A percentile compares a stretch with the other conserved stretches of the same genome.
phyloP scores from a whole-genome alignment of 2,329 filamentous ascomycete species.

The Nemania serpens region DNA sequence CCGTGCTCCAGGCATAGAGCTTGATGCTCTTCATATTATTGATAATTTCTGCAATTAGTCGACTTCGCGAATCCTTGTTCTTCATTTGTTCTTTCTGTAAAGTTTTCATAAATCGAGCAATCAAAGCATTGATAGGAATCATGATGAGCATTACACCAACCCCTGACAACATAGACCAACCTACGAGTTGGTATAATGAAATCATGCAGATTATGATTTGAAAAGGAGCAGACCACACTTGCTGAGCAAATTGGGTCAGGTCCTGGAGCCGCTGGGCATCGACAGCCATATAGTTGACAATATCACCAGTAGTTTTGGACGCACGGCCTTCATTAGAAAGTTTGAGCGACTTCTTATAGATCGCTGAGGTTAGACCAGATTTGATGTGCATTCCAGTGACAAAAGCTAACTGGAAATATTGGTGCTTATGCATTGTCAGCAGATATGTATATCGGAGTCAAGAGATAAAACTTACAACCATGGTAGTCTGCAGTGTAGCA shows the following conservation, averaged over 20 bases:
- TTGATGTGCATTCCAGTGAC: conserved; percentile 98
- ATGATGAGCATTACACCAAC: conserved; percentile 95
- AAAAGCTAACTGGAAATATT: conserved; percentile 96
- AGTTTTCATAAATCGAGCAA: conserved; percentile 90
- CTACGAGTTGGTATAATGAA: conserved; percentile 93
- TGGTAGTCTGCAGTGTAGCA: conserved; percentile 83
- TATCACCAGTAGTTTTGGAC: conserved; percentile 90
- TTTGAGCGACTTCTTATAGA: conserved; percentile 88
- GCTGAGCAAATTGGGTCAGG: conserved; percentile 91
- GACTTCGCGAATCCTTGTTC: conserved; percentile 93
- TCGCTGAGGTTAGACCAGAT: conserved; percentile 83
- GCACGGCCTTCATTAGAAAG: conserved; percentile 92
- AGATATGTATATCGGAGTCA: neutral
- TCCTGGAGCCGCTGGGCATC: conserved; percentile 95
- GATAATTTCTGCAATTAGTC: conserved; percentile 94
- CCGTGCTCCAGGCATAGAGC: conserved; percentile 94
- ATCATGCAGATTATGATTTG: conserved; percentile 96
- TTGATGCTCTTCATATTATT: conserved; percentile 99
- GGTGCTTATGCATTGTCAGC: conserved; percentile 60
- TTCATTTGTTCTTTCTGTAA: conserved; percentile 98
- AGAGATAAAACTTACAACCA: conserved; percentile 56
- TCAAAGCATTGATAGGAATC: conserved; percentile 93
- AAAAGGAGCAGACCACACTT: conserved; percentile 95
- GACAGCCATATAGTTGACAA: conserved; percentile 99
- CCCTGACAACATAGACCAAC: conserved; percentile 92